phyloP scores from a whole-genome alignment of 768 basidiomycete genomes.

The Amanita subjunquillea region DNA sequence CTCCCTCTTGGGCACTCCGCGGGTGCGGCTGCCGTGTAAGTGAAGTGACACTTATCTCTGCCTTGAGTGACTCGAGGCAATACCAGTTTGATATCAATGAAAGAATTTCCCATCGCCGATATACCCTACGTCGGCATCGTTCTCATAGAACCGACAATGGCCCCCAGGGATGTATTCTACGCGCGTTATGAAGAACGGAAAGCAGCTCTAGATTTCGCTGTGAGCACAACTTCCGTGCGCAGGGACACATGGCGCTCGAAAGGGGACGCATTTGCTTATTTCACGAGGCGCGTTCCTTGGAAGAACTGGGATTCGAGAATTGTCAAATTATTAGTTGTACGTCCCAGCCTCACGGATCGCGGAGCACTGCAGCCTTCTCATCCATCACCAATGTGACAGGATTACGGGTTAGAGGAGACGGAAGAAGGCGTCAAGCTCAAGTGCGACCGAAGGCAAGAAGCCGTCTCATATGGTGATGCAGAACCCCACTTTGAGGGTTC shows the following conservation, averaged over 20 bases:
- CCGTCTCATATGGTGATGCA: slow-evolving; percentile 31
- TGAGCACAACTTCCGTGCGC: slow-evolving; percentile 24
- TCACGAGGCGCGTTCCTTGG: slow-evolving; percentile 35
- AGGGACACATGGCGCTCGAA: slow-evolving; percentile 29
- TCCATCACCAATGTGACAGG: slow-evolving; percentile 14
- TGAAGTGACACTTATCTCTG: background rate
- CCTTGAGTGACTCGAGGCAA: too few species aligned
- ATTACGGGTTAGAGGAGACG: slow-evolving; percentile 23
- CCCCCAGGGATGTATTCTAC: slow-evolving; percentile 26
- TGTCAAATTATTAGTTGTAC: slow-evolving; percentile 25
- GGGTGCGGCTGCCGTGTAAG: slow-evolving; percentile 9
- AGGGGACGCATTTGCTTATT: slow-evolving; percentile 31
- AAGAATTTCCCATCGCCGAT: slow-evolving; percentile 15
- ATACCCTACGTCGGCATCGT: slow-evolving; percentile 26
- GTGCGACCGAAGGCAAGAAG: slow-evolving; percentile 34
- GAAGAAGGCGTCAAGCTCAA: slow-evolving; percentile 22
- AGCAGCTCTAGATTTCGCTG: slow-evolving; percentile 24
- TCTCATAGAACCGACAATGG: slow-evolving; percentile 35
- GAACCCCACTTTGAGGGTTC: slow-evolving; percentile 34
- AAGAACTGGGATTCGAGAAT: slow-evolving; percentile 32
- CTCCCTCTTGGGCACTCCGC: slow-evolving; percentile 12
- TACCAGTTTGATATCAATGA: slow-evolving; percentile 28
- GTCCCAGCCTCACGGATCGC: slow-evolving; percentile 8
- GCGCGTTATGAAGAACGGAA: slow-evolving; percentile 25
- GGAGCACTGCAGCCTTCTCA: background rate